phyloP scores from a whole-genome alignment of 352 stramenopile genomes.

The Globisporangium echinulatum region DNA sequence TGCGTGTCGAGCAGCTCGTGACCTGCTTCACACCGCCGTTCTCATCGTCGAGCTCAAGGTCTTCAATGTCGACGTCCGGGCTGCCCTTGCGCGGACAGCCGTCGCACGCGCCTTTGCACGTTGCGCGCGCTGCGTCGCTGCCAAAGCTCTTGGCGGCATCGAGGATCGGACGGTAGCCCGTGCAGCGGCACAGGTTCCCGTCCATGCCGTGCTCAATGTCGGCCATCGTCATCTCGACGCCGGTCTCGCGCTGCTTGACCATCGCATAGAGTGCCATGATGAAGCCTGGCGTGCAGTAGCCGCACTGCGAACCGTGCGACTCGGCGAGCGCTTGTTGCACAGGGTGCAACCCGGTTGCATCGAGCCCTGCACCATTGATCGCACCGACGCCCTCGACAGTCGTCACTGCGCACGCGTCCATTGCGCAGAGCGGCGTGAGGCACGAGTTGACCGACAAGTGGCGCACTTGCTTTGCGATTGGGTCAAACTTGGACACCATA shows the following conservation, averaged over 20 bases:
- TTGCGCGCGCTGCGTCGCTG: constrained; percentile 41
- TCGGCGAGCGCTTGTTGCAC: constrained; percentile 89
- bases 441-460: constrained; percentile 87
- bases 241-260: constrained; percentile 68
- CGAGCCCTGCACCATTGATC: constrained; percentile 17
- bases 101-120: constrained; percentile 59
- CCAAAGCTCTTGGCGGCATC: constrained; percentile 87
- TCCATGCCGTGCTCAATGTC: constrained; percentile 93
- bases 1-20: constrained; percentile 60
- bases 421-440: constrained; percentile 71
- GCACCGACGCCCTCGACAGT: constrained; percentile 79
- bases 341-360: constrained; percentile 54
- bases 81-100: constrained; percentile 58
- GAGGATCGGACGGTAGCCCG: constrained; percentile 77
- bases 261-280: constrained; percentile 84
- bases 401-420: constrained; percentile 81
- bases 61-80: constrained; percentile 47
- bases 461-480: constrained; percentile 29
- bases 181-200: constrained; percentile 95
- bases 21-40: constrained; percentile 25
- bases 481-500: constrained; percentile 80
- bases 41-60: constrained; percentile 23
- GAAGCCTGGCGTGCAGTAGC: constrained; percentile 88
- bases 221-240: constrained; percentile 68
- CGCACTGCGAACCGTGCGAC: constrained; percentile 92